These are phyloP conservation scores for Dryas integrifolia DNA, from an alignment of 331 rosid species.

Conservation along the genomic window DNA sequence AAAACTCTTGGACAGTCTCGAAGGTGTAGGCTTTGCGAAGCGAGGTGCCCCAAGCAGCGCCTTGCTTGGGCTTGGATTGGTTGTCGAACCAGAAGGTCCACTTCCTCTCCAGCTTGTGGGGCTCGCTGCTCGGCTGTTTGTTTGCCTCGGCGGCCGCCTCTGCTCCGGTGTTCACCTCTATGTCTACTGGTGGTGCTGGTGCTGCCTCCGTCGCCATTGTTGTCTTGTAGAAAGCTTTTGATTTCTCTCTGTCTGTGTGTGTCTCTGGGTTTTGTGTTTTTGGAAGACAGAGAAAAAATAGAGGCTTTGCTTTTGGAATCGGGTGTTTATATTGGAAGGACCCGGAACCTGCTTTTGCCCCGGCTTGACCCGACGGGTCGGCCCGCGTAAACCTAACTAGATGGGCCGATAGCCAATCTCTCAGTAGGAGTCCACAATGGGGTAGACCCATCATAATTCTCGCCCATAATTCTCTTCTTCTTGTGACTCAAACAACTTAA, in stretches of 20 bases:
- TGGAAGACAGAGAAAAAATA: neutral
- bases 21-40: constrained; percentile 74
- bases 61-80: constrained; percentile 79
- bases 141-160: constrained; percentile 24
- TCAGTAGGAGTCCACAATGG: no score
- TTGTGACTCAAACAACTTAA: no score
- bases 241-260: neutral
- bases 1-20: constrained; percentile 87
- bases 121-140: constrained; percentile 18
- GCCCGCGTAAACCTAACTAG: neutral
- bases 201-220: constrained; percentile 68
- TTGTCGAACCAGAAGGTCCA: constrained; percentile 98
- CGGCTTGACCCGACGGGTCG: neutral
- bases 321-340: neutral
- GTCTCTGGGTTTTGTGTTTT: neutral
- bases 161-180: constrained; percentile 21
- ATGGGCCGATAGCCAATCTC: neutral
- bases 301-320: neutral
- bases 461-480: no score
- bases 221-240: neutral
- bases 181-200: constrained; percentile 16
- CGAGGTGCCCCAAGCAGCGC: constrained; percentile 80
- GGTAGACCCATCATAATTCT: no score
- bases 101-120: constrained; percentile 66
- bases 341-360: neutral